Conservation (phyloP, 2,329 filamentous ascomycete genomes). For the Aureobasidium pullulans region DNA sequence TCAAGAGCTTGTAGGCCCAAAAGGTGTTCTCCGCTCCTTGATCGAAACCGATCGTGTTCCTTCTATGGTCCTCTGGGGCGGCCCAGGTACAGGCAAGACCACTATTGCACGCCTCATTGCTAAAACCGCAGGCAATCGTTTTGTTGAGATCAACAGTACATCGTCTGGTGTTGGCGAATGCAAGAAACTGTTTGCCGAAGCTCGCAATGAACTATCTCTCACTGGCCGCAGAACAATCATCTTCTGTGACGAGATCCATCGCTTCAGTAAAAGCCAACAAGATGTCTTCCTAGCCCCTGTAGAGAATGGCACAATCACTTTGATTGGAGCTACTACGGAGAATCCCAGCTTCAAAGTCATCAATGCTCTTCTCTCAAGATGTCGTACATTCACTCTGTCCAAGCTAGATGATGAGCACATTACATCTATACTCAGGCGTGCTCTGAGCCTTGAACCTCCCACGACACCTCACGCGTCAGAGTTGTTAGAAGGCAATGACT, state of each 20-base stretch:
- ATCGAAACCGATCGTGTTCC: constrained; percentile 82
- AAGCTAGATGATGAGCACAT: constrained; percentile 69
- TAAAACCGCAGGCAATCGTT: constrained; percentile 70
- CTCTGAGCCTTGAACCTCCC: constrained; percentile 42
- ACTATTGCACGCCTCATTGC: constrained; percentile 91
- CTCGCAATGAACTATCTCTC: constrained; percentile 67
- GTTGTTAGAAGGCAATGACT: constrained; percentile 61
- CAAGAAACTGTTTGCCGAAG: constrained; percentile 85
- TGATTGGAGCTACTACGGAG: constrained; percentile 94
- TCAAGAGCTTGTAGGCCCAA: constrained; percentile 79
- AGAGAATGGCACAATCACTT: constrained; percentile 79
- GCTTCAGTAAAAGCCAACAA: constrained; percentile 87
- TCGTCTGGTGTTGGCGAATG: constrained; percentile 80
- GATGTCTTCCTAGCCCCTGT: constrained; percentile 92
- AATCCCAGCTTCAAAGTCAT: constrained; percentile 94
- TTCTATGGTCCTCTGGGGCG: constrained; percentile 92
- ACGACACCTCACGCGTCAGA: background rate
- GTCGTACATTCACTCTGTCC: constrained; percentile 79
- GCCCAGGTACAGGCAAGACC: constrained; percentile 75
- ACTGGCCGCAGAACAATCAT: constrained; percentile 90
- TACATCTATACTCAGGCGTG: constrained; percentile 65
- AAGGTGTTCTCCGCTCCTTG: constrained; percentile 76
- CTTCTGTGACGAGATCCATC: constrained; percentile 94
- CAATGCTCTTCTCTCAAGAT: constrained; percentile 77
- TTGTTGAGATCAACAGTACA: constrained; percentile 94